Percentiles rank a stretch among this genome's conserved stretches.
Conservation (phyloP, 129 eudicot species). For the Heracleum sosnowskyi region DNA sequence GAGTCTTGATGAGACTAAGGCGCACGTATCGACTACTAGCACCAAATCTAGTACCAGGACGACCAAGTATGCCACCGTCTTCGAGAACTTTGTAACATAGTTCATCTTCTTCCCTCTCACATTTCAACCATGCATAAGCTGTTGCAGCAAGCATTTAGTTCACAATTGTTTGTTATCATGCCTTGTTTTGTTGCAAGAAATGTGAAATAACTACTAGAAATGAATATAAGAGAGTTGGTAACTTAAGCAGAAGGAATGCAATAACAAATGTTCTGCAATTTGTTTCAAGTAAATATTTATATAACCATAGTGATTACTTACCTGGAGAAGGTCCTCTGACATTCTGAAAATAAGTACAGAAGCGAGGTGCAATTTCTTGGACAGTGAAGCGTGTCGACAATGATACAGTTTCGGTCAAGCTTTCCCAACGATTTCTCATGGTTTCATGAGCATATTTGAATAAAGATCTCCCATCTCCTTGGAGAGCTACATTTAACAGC, state of each 20-base stretch:
- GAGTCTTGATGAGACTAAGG: constrained; percentile 5
- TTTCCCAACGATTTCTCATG: constrained; percentile 61
- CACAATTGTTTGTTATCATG: too few species aligned
- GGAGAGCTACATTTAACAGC: constrained; percentile 45
- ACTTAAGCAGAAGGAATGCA: not conserved
- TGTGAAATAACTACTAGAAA: not conserved
- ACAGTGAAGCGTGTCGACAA: constrained; percentile 46
- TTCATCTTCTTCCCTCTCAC: constrained; percentile 11
- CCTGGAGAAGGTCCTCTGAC: constrained; percentile 79
- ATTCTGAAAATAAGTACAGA: constrained; percentile 43
- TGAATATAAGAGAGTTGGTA: too few species aligned
- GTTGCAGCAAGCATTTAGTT: not conserved
- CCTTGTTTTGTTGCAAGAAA: not conserved
- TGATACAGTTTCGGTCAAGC: constrained; percentile 31
- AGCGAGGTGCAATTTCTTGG: constrained; percentile 44
- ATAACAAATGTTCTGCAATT: not conserved
- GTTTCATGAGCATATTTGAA: constrained; percentile 36
- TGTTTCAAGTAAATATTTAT: not conserved
- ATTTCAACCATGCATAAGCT: constrained; percentile 11
- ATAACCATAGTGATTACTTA: not conserved
- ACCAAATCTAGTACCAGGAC: constrained; percentile 1
- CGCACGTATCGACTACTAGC: constrained; percentile 1
- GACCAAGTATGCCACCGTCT: constrained; percentile 8
- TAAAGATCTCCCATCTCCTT: constrained; percentile 40
- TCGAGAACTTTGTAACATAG: not conserved